Evolutionary conservation across 2,329 filamentous ascomycete species (phyloP).

Genomic region (Chaetothyriales sp.): DNA sequence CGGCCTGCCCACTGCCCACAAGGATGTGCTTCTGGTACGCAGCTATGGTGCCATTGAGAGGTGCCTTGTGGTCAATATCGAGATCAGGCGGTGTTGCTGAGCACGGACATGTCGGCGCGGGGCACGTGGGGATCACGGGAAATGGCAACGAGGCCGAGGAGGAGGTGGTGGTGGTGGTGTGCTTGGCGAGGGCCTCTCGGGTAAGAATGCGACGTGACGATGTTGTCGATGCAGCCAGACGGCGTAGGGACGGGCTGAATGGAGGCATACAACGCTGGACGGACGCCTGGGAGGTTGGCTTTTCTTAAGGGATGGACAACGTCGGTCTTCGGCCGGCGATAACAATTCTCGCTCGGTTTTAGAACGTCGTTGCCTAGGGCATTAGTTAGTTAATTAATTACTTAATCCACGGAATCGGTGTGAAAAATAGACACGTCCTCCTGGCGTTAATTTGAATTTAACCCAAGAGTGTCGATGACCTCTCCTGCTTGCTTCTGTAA

Average conservation of each 20-base stretch:
- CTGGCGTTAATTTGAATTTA: too few relatives aligned
- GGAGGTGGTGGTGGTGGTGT: conserved; percentile 1
- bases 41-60: conserved; percentile 63
- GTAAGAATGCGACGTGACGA: background rate
- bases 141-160: conserved; percentile 26
- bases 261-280: conserved; percentile 6
- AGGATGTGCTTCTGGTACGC: conserved; percentile 71
- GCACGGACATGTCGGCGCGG: conserved; percentile 63
- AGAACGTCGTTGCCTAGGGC: too few relatives aligned
- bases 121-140: conserved; percentile 46
- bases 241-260: conserved; percentile 5
- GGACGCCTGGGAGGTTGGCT: background rate
- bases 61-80: conserved; percentile 57
- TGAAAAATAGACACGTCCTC: too few relatives aligned
- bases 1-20: conserved; percentile 62
- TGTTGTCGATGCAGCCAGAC: background rate
- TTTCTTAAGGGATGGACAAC: background rate
- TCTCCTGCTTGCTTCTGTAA: too few relatives aligned
- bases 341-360: too few relatives aligned
- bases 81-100: conserved; percentile 57
- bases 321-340: background rate
- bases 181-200: conserved; percentile 1
- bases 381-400: too few relatives aligned
- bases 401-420: too few relatives aligned
- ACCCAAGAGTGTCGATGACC: too few relatives aligned